These are phyloP conservation scores for Adansonia gregorii DNA, from an alignment of 441 rosid genomes.

Conservation along the genomic window DNA sequence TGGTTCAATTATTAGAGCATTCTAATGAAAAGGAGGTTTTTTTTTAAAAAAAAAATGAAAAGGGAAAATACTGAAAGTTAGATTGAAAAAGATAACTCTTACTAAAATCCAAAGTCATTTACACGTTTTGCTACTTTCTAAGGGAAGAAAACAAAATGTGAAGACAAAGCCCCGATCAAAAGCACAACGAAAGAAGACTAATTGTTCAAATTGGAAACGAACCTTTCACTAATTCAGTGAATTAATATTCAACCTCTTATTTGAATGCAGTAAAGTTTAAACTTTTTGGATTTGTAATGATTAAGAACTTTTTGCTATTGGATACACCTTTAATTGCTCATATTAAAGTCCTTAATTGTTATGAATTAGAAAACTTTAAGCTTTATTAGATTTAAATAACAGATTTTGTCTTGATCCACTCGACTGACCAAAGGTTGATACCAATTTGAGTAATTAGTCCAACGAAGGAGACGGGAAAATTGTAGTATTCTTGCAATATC, in stretches of 20 bases:
- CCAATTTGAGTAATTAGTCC: too few species aligned
- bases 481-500: background rate
- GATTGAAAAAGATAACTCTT: background rate
- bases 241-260: too few species aligned
- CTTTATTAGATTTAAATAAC: background rate
- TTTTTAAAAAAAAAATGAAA: too few species aligned
- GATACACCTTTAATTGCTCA: too few species aligned
- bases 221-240: too few species aligned
- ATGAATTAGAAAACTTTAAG: background rate
- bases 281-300: too few species aligned
- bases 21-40: background rate
- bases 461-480: background rate
- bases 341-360: background rate
- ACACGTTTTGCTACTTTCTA: background rate
- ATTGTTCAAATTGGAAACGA: too few species aligned
- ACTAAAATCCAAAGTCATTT: constrained; percentile 11
- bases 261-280: too few species aligned
- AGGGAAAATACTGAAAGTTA: background rate
- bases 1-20: background rate
- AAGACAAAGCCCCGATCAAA: background rate
- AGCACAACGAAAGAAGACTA: background rate
- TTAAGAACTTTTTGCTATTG: too few species aligned
- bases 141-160: constrained; percentile 13
- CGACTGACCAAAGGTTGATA: too few species aligned
- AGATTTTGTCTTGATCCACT: too few species aligned